Base-by-base conservation (phyloP, 179 eudicot genomes). In the Carnegiea gigantea region DNA sequence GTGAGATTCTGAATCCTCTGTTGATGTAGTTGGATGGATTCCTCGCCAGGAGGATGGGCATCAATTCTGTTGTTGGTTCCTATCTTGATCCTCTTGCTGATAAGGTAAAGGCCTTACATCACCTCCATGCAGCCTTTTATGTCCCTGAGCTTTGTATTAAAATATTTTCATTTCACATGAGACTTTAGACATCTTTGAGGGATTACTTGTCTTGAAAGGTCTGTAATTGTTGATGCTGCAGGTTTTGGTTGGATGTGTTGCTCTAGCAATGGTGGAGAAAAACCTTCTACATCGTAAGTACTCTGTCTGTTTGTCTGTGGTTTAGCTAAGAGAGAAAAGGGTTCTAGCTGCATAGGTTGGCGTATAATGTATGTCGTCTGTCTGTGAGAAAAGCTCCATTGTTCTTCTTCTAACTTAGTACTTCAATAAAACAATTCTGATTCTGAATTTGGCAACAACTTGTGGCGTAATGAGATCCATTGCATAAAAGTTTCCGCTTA, bases 61-160 rank as follows among this genome's bases (percentile, higher is more conserved):
- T 96, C 78, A 89, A 92, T 84, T 95, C 97, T 77, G 95, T 92
- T 15, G 91, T 96, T 70, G 99, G 99, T 70, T 96, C 99, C 57
- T 96, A 96, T 90, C 93, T 96, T 82, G 99, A 96, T 87, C 99
- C 99, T 82, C 96, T 96, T 70, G 99, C 99, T 26, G 99, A 96
- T 84, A 95, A 96, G 97, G 99, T 94, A 89, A 82, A 23, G 54
- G 62, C 46, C 70, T 20, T 43, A 60, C 3, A 65, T n/a, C 26
- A 26, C 68, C 54, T 48, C n/a, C 36, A 49, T 76, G 17, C 38
- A 13, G 8, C 12, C 71, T 26, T 40, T 13, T 65, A 40, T 46
- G 18, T 38, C 49, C 71, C 3, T 15, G 62, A 48, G 2, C 14
- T 20, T 54, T 54, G 15, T 17, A 54, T 17, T 54, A 3, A 15